These are phyloP conservation scores for Cladosporium sp. DNA, from an alignment of 2,329 filamentous ascomycete genomes.

Conservation along the genomic window DNA sequence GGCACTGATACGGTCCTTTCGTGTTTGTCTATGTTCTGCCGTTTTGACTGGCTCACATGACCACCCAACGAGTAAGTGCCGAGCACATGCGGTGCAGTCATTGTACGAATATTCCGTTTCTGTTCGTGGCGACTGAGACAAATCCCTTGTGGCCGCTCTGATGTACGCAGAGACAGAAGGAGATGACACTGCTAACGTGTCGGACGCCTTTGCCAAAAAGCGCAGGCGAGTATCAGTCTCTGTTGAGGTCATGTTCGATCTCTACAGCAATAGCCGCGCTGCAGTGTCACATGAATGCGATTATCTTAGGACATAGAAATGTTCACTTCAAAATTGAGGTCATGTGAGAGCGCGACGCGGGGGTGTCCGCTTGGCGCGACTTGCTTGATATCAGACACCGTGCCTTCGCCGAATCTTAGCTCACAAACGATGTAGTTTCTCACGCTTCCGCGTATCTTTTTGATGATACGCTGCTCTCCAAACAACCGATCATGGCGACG, in stretches of 20 bases:
- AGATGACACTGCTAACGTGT: not conserved
- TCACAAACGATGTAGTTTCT: constrained; percentile 3
- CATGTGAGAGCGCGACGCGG: constrained; percentile 6
- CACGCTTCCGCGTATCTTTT: not conserved
- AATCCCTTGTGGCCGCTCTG: not conserved
- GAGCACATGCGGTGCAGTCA: not conserved
- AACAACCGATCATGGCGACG: constrained; percentile 2
- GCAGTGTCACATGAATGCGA: not conserved
- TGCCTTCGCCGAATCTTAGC: not conserved
- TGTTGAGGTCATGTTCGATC: not conserved
- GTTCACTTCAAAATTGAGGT: constrained; percentile 5
- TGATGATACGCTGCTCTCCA: not conserved
- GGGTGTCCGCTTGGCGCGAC: constrained; percentile 5
- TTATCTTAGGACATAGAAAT: not conserved
- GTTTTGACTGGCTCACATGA: constrained; percentile 2
- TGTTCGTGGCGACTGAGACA: not conserved
- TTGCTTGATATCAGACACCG: too few species aligned
- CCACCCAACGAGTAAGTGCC: not conserved
- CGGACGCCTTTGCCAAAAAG: not conserved
- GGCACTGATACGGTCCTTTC: constrained; percentile 3
- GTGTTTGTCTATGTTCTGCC: constrained; percentile 1
- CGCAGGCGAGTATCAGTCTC: not conserved
- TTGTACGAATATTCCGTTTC: not conserved
- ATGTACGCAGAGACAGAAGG: constrained; percentile 1
- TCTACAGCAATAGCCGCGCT: not conserved